Percentiles rank a stretch among this genome's conserved stretches.
Conservation (phyloP, 805 yeast species). For the Tetrapisispora taiwanensis region DNA sequence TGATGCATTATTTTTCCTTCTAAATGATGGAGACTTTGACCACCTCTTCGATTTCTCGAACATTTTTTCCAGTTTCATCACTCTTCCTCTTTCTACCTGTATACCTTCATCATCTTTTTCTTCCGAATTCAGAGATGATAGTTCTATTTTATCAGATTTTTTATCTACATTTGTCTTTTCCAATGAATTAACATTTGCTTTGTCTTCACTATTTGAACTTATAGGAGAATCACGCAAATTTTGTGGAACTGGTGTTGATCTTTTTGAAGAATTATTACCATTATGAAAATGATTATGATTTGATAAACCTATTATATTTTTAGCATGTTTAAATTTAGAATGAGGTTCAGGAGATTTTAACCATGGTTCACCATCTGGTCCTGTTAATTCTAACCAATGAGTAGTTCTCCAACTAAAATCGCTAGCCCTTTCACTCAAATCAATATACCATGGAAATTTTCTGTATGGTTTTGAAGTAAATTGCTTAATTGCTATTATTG, state of each 20-base stretch:
- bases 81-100: neutral
- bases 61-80: slow-evolving; percentile 18
- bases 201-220: neutral
- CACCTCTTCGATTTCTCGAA: slow-evolving; percentile 13
- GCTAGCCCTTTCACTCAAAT: slow-evolving; percentile 44
- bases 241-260: neutral
- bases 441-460: slow-evolving; percentile 54
- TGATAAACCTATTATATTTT: neutral
- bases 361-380: slow-evolving; percentile 24
- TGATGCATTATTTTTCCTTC: neutral
- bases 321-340: neutral
- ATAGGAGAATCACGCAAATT: no score
- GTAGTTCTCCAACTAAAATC: slow-evolving; percentile 45
- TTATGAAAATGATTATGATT: neutral
- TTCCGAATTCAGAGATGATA: neutral
- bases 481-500: slow-evolving; percentile 46
- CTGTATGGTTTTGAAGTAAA: slow-evolving; percentile 41
- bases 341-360: slow-evolving; percentile 2
- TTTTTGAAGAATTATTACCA: neutral
- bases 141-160: neutral
- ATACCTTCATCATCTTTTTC: neutral
- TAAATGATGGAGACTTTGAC: slow-evolving; percentile 14
- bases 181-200: neutral
- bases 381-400: slow-evolving; percentile 26
- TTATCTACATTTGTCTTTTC: neutral